A percentile compares a stretch with the other conserved stretches of the same genome.
Evolutionary conservation across 1,139 yeast genomes (phyloP).

Genomic region (Pichia sp.): DNA sequence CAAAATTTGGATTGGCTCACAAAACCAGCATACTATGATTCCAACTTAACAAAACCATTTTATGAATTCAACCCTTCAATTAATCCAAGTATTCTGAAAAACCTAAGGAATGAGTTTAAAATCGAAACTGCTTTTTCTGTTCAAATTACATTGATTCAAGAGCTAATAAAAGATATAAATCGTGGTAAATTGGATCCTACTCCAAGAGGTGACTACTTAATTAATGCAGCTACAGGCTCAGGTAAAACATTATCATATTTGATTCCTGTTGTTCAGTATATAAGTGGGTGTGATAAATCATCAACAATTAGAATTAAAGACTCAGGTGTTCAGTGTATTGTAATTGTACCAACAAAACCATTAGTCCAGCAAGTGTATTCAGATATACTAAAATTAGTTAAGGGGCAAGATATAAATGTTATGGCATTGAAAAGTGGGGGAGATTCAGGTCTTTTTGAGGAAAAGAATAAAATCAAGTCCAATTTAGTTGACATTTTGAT

Average conservation of each 20-base stretch:
- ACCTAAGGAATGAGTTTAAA: constrained; percentile 39
- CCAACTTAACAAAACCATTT: constrained; percentile 39
- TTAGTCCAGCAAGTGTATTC: constrained; percentile 73
- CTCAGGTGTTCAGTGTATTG: constrained; percentile 67
- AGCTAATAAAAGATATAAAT: constrained; percentile 45
- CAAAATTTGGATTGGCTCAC: constrained; percentile 60
- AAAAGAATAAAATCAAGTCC: constrained; percentile 43
- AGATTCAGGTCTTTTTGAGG: constrained; percentile 64
- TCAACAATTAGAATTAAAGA: constrained; percentile 42
- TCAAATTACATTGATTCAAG: constrained; percentile 60
- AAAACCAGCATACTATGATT: constrained; percentile 50
- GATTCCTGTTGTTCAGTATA: constrained; percentile 71
- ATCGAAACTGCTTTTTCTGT: constrained; percentile 66
- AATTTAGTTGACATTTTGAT: constrained; percentile 72
- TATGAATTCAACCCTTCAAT: constrained; percentile 35
- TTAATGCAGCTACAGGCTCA: constrained; percentile 93
- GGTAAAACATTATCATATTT: constrained; percentile 92
- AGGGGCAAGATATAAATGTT: constrained; percentile 60
- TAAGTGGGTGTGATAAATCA: constrained; percentile 32
- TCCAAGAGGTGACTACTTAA: constrained; percentile 65
- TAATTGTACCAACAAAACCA: constrained; percentile 87
- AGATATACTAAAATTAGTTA: constrained; percentile 53
- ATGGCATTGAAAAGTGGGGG: constrained; percentile 45
- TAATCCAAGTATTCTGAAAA: constrained; percentile 35
- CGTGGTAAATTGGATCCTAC: constrained; percentile 50